These are phyloP conservation scores for Groenewaldozyma tartarivorans DNA, from an alignment of 805 yeast species.

Conservation along the genomic window DNA sequence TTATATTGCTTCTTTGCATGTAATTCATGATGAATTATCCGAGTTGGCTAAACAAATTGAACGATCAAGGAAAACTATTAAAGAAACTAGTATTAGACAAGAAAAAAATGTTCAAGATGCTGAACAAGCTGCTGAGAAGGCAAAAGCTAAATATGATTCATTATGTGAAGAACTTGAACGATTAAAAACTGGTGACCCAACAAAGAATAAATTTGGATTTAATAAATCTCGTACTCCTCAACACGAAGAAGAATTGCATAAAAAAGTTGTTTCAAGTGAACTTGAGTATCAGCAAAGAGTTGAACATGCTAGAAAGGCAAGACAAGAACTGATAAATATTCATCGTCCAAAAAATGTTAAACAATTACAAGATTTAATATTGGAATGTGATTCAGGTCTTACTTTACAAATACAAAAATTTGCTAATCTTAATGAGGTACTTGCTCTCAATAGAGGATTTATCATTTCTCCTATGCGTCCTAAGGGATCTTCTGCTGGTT, in stretches of 20 bases:
- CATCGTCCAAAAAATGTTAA: slow-evolving; percentile 72
- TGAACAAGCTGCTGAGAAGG: slow-evolving; percentile 77
- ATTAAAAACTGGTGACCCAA: slow-evolving; percentile 70
- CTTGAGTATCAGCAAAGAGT: slow-evolving; percentile 77
- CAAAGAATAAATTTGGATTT: slow-evolving; percentile 70
- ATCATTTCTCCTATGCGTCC: slow-evolving; percentile 61
- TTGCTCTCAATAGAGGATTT: slow-evolving; percentile 76
- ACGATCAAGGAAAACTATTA: slow-evolving; percentile 61
- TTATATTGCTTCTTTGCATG: slow-evolving; percentile 68
- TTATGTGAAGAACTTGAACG: slow-evolving; percentile 82
- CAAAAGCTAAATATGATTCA: slow-evolving; percentile 65
- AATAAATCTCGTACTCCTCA: slow-evolving; percentile 72
- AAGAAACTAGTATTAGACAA: slow-evolving; percentile 71
- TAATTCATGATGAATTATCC: slow-evolving; percentile 75
- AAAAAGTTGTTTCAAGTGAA: slow-evolving; percentile 78
- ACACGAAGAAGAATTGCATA: slow-evolving; percentile 78
- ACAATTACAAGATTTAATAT: slow-evolving; percentile 62
- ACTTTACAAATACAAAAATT: slow-evolving; percentile 81
- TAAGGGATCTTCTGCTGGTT: slow-evolving; percentile 32
- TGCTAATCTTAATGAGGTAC: slow-evolving; percentile 78
- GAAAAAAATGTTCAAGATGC: slow-evolving; percentile 84
- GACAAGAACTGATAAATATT: slow-evolving; percentile 59
- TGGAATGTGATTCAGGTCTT: slow-evolving; percentile 86
- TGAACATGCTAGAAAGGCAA: slow-evolving; percentile 56
- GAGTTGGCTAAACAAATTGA: slow-evolving; percentile 64